Percentiles rank a stretch among this genome's conserved stretches.
These are phyloP conservation scores for Pyrenopolyporus hunteri DNA, from an alignment of 495 filamentous ascomycete species.

Conservation along the genomic window DNA sequence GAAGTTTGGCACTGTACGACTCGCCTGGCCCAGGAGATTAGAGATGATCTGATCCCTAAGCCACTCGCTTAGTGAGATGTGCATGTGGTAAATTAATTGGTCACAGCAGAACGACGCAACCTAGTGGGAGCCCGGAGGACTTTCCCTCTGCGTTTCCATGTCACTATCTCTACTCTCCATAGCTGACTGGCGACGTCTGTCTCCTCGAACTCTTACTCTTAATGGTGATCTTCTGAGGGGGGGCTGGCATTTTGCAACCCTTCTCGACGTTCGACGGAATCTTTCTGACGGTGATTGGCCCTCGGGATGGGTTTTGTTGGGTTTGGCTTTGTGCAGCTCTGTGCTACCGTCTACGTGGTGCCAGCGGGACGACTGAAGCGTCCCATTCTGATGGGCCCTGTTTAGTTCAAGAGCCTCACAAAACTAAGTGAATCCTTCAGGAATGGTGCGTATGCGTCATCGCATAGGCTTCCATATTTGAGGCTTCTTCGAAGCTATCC, in stretches of 20 bases:
- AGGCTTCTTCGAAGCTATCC: not conserved
- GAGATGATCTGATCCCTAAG: slow-evolving; percentile 34
- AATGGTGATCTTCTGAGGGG: slow-evolving; percentile 16
- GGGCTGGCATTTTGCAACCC: slow-evolving; percentile 4
- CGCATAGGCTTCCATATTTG: not conserved
- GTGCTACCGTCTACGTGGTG: slow-evolving; percentile 35
- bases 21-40: slow-evolving; percentile 28
- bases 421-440: slow-evolving; percentile 11
- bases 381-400: slow-evolving; percentile 32
- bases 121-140: slow-evolving; percentile 24
- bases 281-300: slow-evolving; percentile 18
- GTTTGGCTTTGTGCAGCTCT: slow-evolving; percentile 22
- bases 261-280: not conserved
- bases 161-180: slow-evolving; percentile 17
- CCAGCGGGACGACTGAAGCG: slow-evolving; percentile 30
- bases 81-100: slow-evolving; percentile 32
- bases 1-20: slow-evolving; percentile 27
- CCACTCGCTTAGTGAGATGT: slow-evolving; percentile 36
- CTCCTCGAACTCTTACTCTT: slow-evolving; percentile 4
- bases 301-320: slow-evolving; percentile 5
- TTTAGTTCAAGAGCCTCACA: slow-evolving; percentile 35
- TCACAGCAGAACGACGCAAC: slow-evolving; percentile 14
- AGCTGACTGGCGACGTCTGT: slow-evolving; percentile 5
- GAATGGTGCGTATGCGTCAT: slow-evolving; percentile 7
- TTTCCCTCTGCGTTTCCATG: not conserved